Conservation (phyloP, 2,329 filamentous ascomycete species). For the Aspergillus texensis region DNA sequence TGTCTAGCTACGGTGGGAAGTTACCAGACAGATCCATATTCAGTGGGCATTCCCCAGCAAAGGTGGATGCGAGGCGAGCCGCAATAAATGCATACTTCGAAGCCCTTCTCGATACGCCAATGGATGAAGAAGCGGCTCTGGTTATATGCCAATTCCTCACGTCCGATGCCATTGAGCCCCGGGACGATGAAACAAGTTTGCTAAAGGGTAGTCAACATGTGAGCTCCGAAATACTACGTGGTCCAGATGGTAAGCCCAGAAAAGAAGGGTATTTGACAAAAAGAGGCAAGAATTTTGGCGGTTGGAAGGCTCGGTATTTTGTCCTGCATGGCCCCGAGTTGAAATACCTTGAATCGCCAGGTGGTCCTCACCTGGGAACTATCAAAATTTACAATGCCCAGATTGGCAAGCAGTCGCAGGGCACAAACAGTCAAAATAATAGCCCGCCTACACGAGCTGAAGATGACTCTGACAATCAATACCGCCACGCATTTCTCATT, state of each 20-base stretch:
- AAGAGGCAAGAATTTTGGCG: conserved; percentile 96
- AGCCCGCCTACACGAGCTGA: conserved; percentile 63
- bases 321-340: conserved; percentile 70
- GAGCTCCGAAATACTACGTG: conserved; percentile 42
- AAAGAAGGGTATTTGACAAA: conserved; percentile 95
- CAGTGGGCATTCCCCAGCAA: conserved; percentile 88
- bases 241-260: conserved; percentile 67
- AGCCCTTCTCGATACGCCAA: conserved; percentile 76
- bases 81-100: conserved; percentile 87
- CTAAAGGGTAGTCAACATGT: conserved; percentile 41
- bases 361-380: conserved; percentile 85
- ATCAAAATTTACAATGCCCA: conserved; percentile 91
- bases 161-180: conserved; percentile 60
- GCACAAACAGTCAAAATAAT: conserved; percentile 55
- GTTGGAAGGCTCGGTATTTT: conserved; percentile 88
- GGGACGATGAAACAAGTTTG: conserved; percentile 56
- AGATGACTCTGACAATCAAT: conserved; percentile 88
- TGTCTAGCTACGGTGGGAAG: conserved; percentile 70
- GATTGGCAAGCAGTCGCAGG: conserved; percentile 86
- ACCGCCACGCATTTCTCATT: conserved; percentile 93
- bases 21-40: conserved; percentile 86
- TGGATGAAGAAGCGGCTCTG: conserved; percentile 75
- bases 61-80: conserved; percentile 80
- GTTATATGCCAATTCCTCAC: conserved; percentile 87
- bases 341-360: conserved; percentile 89